Evolutionary conservation across 2,329 filamentous ascomycete species (phyloP).

Genomic region (Xylaria sp.): DNA sequence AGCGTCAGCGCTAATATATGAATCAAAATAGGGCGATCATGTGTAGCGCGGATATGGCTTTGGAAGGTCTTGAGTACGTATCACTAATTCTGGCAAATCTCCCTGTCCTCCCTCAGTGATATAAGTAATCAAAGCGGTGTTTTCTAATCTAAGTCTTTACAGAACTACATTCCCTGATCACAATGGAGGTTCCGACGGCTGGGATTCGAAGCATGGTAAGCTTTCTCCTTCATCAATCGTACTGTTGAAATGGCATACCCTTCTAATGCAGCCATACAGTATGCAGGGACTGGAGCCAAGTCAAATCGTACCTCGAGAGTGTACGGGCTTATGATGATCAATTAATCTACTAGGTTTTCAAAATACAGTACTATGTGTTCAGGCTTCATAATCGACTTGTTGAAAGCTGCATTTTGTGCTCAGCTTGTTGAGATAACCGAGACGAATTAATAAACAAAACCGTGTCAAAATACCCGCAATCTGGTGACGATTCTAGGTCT

Average conservation of each 20-base stretch:
- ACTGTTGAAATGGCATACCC: neutral
- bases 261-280: constrained; percentile 45
- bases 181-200: constrained; percentile 59
- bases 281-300: constrained; percentile 57
- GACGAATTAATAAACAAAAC: neutral
- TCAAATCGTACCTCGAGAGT: constrained; percentile 56
- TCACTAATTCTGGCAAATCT: neutral
- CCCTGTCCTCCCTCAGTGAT: too few relatives aligned
- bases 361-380: too few relatives aligned
- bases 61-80: constrained; percentile 53
- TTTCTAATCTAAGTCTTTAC: neutral
- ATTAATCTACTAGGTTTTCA: constrained; percentile 52
- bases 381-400: neutral
- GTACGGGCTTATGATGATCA: constrained; percentile 59
- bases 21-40: constrained; percentile 52
- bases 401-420: neutral
- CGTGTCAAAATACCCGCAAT: neutral
- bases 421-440: neutral
- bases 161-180: constrained; percentile 59
- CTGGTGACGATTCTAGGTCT: too few relatives aligned
- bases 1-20: neutral
- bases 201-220: constrained; percentile 59
- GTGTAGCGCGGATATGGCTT: constrained; percentile 58
- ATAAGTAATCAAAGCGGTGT: neutral
- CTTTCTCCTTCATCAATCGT: neutral